Base-by-base conservation (phyloP, 2,329 filamentous ascomycete species). In the Acrodontium crateriforme region DNA sequence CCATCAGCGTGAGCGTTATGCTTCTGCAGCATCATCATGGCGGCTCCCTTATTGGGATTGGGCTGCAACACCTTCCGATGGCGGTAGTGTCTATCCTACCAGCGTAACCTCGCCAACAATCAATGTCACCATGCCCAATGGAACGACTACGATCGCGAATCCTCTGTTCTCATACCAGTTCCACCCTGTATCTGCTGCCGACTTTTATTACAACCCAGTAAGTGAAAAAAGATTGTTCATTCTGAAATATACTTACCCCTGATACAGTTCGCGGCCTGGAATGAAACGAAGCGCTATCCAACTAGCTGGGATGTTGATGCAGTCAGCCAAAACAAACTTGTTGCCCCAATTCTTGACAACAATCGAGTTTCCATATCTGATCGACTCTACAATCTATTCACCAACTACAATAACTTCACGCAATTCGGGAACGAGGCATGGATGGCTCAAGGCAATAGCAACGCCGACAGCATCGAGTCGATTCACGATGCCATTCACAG, bases 311-410 rank as follows among this genome's bases (percentile, higher is more conserved):
- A 49, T 24, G 37, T 51, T 1, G 45, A 54, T 18, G 67, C 68
- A 10, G 46, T 47, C 7, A 78, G 74, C n/a, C 65, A 74, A 41
- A 72, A 79, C 38, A 55, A 65, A 3, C 52, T 63, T 12, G 63
- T 77, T 16, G 67, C 63, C 9, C 44, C 57, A 9, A 59, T 64
- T 10, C 47, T 76, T 10, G 59, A 69, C 36, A 59, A 58, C 15
- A 68, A 65, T 35, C 59, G 70, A 4, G 50, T 58, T 2, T 63
- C 63, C 9, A 62, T 74, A 19, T 67, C 73, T 17, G 49, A 43
- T 62, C 65, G 80, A 9, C 59, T 84, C 2, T 77, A 74, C 42
- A 74, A 71, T 28, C 59, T 83, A 2, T 69, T 79, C 36, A 71
- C 74, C 6, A 71, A 67, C 32, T 81, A 79, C 46, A 60, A 67